Base-by-base conservation (phyloP, 2,329 filamentous ascomycete species). In the Curvularia sp. region DNA sequence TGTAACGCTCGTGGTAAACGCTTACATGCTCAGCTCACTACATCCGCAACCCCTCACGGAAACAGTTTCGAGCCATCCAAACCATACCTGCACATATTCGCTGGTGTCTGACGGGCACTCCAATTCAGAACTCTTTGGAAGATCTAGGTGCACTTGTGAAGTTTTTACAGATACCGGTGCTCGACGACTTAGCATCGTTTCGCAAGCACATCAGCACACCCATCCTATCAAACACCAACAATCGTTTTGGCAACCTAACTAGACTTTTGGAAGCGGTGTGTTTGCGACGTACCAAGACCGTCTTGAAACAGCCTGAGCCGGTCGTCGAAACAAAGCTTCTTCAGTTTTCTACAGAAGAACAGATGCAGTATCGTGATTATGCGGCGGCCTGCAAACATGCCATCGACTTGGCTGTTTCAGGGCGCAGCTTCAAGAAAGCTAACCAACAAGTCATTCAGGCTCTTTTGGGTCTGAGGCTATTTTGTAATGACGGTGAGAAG, bases 91-190 rank as follows among this genome's bases (percentile, higher is more conserved):
- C 83, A 0, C 72, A 74, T 2, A 80, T 77, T 0, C 76, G 84
- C 8, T 86, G 84, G 72, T 74, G 70, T 57, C 50, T 73, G 2
- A 75, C 71, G 1, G 69, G 72, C 2, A 75, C 73, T 0, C 84
- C 83, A 0, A 81, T 86, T 23, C 84, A 86, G 56, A 86, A 86
- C 60, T 74, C 72, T 1, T 73, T 86, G 0, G 80, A 81, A 6
- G 84, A 86, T 48, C 77, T 86, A 3, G 83, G 81, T 0, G 77
- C 83, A 0, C 72, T 86, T 0, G 77, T 85, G 41, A 74, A 78
- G 1, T 86, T 86, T 59, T 66, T 86, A 21, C 70, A 75, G 42
- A 75, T 79, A 1, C 70, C 72, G 19, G 79, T 78, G 1, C 81
- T 84, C 56, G 69, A 79, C 30, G 78, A 69, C n/a, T 57, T 76